A percentile compares a stretch with the other conserved stretches of the same genome.
Conservation (phyloP, 805 yeast species). For the Pichia occidentalis region DNA sequence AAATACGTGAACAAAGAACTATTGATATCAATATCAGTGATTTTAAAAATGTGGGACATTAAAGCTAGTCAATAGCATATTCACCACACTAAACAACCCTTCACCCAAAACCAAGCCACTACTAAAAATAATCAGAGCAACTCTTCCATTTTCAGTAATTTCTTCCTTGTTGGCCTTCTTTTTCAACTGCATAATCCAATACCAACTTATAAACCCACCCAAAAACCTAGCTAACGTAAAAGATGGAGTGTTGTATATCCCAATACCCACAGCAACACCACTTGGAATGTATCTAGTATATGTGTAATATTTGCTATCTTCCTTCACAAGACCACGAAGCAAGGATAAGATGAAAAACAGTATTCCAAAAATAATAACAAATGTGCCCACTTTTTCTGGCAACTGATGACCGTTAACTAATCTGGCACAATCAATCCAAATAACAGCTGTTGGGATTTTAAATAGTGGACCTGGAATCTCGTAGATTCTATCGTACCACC, state of each 20-base stretch:
- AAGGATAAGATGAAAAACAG: conserved; percentile 66
- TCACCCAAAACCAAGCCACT: conserved; percentile 93
- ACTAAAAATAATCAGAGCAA: conserved; percentile 78
- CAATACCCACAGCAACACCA: conserved; percentile 96
- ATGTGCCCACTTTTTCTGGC: conserved; percentile 68
- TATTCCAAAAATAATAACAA: conserved; percentile 55
- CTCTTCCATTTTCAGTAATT: conserved; percentile 31
- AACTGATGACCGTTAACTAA: conserved; percentile 86
- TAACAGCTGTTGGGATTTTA: conserved; percentile 89
- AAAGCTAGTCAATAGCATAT: conserved; percentile 69
- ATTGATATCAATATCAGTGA: too few relatives aligned
- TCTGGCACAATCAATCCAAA: conserved; percentile 95
- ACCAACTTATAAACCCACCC: conserved; percentile 70
- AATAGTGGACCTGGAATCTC: conserved; percentile 77
- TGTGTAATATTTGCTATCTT: conserved; percentile 3
- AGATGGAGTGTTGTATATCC: conserved; percentile 88
- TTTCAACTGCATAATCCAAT: conserved; percentile 40
- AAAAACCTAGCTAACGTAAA: conserved; percentile 89
- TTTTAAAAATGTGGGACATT: conserved; percentile 51
- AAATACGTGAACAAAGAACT: too few relatives aligned
- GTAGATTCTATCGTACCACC: conserved; percentile 73
- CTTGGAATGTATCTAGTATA: conserved; percentile 57
- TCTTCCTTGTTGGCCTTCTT: conserved; percentile 26
- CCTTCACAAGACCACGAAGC: conserved; percentile 31
- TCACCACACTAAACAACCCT: conserved; percentile 78